Percentiles rank a stretch among this genome's conserved stretches.
These are phyloP conservation scores for Hymenotorrendiella dingleyae DNA, from an alignment of 2,329 filamentous ascomycete genomes.

Conservation along the genomic window DNA sequence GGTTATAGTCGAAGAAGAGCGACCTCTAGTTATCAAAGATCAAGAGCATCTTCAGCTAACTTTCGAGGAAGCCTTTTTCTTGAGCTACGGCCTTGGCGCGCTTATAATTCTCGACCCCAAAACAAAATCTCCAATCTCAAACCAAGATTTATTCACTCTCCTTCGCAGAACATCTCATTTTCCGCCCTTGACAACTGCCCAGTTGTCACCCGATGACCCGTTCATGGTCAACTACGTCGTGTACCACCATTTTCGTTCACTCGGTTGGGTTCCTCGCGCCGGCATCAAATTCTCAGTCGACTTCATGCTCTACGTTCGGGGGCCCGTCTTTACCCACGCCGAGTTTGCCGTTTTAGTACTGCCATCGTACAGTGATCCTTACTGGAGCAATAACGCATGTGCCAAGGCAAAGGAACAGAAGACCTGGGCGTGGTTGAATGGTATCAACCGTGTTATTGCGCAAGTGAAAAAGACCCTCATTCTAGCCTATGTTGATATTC, in stretches of 20 bases:
- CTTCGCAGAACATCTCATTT: slow-evolving; percentile 68
- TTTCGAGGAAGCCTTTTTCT: slow-evolving; percentile 86
- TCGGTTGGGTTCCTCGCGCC: slow-evolving; percentile 89
- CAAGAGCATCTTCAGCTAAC: slow-evolving; percentile 90
- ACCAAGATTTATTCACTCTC: slow-evolving; percentile 54
- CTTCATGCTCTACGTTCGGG: slow-evolving; percentile 88
- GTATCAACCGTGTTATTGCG: slow-evolving; percentile 80
- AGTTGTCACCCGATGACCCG: slow-evolving; percentile 66
- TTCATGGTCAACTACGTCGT: slow-evolving; percentile 84
- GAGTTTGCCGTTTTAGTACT: slow-evolving; percentile 85
- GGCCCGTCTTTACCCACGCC: slow-evolving; percentile 90
- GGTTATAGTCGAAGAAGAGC: slow-evolving; percentile 11
- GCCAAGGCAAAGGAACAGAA: slow-evolving; percentile 44
- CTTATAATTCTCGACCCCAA: slow-evolving; percentile 54
- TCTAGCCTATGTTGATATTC: slow-evolving; percentile 86
- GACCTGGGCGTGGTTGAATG: slow-evolving; percentile 81
- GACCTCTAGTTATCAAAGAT: slow-evolving; percentile 37
- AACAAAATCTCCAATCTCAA: slow-evolving; percentile 41
- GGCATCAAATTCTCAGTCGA: slow-evolving; percentile 95
- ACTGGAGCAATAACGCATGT: slow-evolving; percentile 55
- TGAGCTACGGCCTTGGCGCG: slow-evolving; percentile 72
- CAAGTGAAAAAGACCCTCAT: slow-evolving; percentile 89
- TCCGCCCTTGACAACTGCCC: slow-evolving; percentile 42
- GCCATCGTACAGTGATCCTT: slow-evolving; percentile 69
- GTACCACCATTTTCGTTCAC: slow-evolving; percentile 92